Evolutionary conservation across 768 basidiomycete genomes (phyloP).

Genomic region (Lentinula guzmanii): DNA sequence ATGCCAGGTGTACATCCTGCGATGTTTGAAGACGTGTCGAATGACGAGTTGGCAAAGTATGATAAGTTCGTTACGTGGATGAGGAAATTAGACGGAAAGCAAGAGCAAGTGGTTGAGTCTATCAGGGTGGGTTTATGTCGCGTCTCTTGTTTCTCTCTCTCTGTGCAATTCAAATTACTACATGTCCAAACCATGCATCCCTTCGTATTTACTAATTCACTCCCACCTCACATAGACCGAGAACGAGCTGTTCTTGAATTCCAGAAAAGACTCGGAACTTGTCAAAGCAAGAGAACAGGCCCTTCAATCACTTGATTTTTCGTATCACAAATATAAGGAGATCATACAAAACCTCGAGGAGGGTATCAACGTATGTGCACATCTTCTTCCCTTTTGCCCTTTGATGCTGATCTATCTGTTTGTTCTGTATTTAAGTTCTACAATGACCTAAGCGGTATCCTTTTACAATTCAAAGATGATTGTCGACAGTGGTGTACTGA

Average conservation of each 20-base stretch:
- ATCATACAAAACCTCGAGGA: conserved; percentile 82
- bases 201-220: background rate
- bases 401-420: background rate
- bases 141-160: conserved; percentile 8
- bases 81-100: conserved; percentile 45
- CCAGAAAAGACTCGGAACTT: conserved; percentile 69
- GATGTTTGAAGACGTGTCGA: conserved; percentile 82
- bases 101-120: conserved; percentile 56
- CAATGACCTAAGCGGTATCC: conserved; percentile 71
- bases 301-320: conserved; percentile 75
- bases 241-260: conserved; percentile 70
- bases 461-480: conserved; percentile 68
- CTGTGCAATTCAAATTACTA: no score
- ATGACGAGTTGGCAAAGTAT: conserved; percentile 77
- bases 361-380: conserved; percentile 62
- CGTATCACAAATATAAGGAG: conserved; percentile 85
- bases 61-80: conserved; percentile 66
- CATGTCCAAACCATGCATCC: no score
- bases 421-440: conserved; percentile 59
- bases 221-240: conserved; percentile 29
- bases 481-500: conserved; percentile 71
- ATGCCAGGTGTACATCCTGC: conserved; percentile 49
- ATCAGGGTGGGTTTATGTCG: conserved; percentile 48
- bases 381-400: background rate
- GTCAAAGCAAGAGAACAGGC: conserved; percentile 79